phyloP scores from a whole-genome alignment of 768 basidiomycete species.

The Hypholoma fasciculare region DNA sequence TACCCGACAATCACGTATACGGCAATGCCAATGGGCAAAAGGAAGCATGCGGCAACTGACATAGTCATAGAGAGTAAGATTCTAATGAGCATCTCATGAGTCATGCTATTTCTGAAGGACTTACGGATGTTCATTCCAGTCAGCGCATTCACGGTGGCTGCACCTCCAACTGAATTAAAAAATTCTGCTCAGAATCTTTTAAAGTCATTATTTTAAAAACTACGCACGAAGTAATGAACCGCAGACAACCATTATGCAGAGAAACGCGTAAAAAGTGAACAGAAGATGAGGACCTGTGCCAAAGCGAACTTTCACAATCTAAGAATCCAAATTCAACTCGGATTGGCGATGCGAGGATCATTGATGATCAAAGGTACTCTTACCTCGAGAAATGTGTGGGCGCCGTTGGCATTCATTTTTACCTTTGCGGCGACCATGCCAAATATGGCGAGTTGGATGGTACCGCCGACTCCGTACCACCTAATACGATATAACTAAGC shows the following conservation, averaged over 20 bases:
- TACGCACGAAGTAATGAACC: conserved; percentile 47
- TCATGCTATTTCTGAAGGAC: background rate
- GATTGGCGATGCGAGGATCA: background rate
- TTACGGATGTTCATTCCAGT: conserved; percentile 43
- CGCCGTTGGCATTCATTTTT: conserved; percentile 59
- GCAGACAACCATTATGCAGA: conserved; percentile 51
- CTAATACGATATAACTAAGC: conserved; percentile 17
- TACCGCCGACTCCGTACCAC: conserved; percentile 54
- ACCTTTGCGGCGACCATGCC: conserved; percentile 55
- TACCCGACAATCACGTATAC: conserved; percentile 40
- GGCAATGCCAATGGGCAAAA: conserved; percentile 44
- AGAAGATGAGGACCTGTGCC: conserved; percentile 46
- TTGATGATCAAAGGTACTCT: background rate
- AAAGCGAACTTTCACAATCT: conserved; percentile 51
- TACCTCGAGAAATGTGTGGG: conserved; percentile 57
- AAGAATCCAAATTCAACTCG: background rate
- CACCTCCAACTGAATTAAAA: conserved; percentile 37
- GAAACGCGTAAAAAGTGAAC: conserved; percentile 52
- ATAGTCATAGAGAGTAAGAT: background rate
- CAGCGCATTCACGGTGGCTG: conserved; percentile 43
- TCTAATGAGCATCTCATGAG: background rate
- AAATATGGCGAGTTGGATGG: conserved; percentile 54
- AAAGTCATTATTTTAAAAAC: too few species aligned
- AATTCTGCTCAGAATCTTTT: background rate
- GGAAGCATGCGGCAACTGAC: conserved; percentile 38